Percentiles rank a stretch among this genome's conserved stretches.
Conservation (phyloP, 441 rosid species). For the Breynia disticha region DNA sequence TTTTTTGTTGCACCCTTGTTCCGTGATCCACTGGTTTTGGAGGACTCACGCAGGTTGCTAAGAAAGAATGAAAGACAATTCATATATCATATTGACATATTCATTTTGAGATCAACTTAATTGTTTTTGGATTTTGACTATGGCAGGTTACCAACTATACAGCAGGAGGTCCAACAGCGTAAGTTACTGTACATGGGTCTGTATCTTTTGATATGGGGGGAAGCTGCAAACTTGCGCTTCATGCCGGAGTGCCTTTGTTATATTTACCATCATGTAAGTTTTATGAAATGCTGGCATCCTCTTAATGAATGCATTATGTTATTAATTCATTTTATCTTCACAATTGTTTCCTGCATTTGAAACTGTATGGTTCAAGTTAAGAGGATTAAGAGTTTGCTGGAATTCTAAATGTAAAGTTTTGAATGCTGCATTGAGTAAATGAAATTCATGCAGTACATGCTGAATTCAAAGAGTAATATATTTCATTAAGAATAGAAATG, state of each 20-base stretch:
- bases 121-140: conserved; percentile 10
- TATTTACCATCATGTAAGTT: conserved; percentile 92
- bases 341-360: not conserved
- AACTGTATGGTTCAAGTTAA: not conserved
- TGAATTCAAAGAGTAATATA: too few relatives aligned
- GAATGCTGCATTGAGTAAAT: too few relatives aligned
- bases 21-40: not conserved
- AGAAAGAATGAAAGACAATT: not conserved
- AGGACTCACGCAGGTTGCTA: not conserved
- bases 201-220: conserved; percentile 98
- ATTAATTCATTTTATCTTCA: not conserved
- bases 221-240: conserved; percentile 96
- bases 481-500: too few relatives aligned
- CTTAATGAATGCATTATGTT: conserved; percentile 3
- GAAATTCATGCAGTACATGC: too few relatives aligned
- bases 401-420: too few relatives aligned
- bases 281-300: conserved; percentile 1
- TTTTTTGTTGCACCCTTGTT: not conserved
- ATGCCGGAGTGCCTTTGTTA: conserved; percentile 99
- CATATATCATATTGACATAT: not conserved
- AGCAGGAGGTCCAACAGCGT: conserved; percentile 98
- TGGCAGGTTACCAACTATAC: conserved; percentile 96
- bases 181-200: conserved; percentile 91
- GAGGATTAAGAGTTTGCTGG: too few relatives aligned
- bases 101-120: conserved; percentile 1